These are phyloP conservation scores for Leccinum cinnamomeum DNA, from an alignment of 1,284 basidiomycete genomes.

Conservation along the genomic window DNA sequence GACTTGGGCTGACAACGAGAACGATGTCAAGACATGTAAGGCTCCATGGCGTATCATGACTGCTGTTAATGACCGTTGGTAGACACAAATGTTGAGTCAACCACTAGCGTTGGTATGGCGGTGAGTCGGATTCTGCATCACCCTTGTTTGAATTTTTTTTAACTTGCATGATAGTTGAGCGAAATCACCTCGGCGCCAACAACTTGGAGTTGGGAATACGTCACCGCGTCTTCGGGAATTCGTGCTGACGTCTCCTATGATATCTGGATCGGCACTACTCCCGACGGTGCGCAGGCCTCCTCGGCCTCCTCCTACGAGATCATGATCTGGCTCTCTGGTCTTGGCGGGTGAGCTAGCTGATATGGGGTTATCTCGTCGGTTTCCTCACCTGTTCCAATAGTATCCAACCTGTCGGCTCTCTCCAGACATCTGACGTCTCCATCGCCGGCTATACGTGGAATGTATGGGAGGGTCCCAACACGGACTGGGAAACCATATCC, in stretches of 20 bases:
- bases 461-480: conserved; percentile 55
- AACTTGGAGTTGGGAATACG: conserved; percentile 52
- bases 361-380: not conserved
- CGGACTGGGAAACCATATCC: conserved; percentile 57
- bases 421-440: conserved; percentile 41
- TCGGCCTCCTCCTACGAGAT: conserved; percentile 54
- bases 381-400: conserved; percentile 3
- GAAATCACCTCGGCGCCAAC: conserved; percentile 48
- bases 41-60: not conserved
- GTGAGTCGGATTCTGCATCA: conserved; percentile 5
- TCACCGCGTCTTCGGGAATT: conserved; percentile 44
- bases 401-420: conserved; percentile 56
- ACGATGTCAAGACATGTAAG: conserved; percentile 53
- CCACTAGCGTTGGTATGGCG: conserved; percentile 19
- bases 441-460: conserved; percentile 56
- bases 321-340: conserved; percentile 63
- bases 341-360: conserved; percentile 46
- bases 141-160: not conserved
- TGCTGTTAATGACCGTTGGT: not conserved
- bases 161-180: conserved; percentile 36
- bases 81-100: conserved; percentile 26
- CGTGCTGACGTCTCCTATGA: conserved; percentile 62
- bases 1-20: conserved; percentile 53
- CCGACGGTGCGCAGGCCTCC: conserved; percentile 47
- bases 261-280: conserved; percentile 51